Conservation (phyloP, 2,329 filamentous ascomycete species). For the Alternaria consortialis region DNA sequence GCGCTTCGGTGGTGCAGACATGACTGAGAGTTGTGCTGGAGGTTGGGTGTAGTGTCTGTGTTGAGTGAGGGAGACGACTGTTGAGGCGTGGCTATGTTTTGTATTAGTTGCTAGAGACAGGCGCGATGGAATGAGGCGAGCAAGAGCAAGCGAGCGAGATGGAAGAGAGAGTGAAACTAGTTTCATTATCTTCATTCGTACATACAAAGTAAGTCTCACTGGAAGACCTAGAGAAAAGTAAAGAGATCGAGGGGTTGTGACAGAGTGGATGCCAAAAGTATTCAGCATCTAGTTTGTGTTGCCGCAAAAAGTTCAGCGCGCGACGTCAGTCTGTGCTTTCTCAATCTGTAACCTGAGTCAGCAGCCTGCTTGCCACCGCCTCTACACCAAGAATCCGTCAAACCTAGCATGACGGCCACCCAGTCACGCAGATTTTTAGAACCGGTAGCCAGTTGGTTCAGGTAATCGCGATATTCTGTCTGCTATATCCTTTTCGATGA, state of each 20-base stretch:
- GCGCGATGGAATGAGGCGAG: conserved; percentile 25
- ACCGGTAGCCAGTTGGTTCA: no score
- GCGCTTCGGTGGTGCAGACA: conserved; percentile 38
- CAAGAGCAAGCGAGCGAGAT: conserved; percentile 29
- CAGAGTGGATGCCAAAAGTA: neutral
- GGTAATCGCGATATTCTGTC: neutral
- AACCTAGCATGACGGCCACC: no score
- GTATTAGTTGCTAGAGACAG: conserved; percentile 32
- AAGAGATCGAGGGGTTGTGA: conserved; percentile 9
- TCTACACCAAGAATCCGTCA: neutral
- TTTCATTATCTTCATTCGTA: conserved; percentile 38
- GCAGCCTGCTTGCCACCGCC: neutral
- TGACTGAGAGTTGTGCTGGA: conserved; percentile 15
- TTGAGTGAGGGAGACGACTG: conserved; percentile 20
- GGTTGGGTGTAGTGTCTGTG: conserved; percentile 20
- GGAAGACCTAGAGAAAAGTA: conserved; percentile 15
- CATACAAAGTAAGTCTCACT: conserved; percentile 29
- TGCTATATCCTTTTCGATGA: neutral
- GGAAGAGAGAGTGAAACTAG: conserved; percentile 32
- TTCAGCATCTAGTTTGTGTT: conserved; percentile 3
- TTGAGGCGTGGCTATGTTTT: conserved; percentile 20
- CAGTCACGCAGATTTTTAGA: no score
- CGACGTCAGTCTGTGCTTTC: conserved; percentile 19
- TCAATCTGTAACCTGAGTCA: conserved; percentile 8
- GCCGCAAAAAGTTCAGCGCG: conserved; percentile 13